These are phyloP conservation scores for Dioscorea dumetorum DNA, from an alignment of 106 monocot genomes.

Conservation along the genomic window DNA sequence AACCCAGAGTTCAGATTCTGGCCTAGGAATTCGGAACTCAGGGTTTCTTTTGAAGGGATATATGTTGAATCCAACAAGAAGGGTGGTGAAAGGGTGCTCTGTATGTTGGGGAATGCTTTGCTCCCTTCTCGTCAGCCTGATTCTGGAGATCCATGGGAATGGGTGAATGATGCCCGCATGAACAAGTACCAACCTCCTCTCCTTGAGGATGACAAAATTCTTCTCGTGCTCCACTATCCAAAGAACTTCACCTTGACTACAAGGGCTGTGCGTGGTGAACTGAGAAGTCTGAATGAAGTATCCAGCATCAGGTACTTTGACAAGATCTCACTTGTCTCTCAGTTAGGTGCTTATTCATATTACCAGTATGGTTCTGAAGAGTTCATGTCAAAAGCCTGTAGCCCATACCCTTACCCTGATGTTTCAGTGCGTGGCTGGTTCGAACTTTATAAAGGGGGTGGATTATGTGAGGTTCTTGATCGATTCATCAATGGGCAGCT, in stretches of 20 bases:
- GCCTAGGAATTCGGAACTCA: slow-evolving; percentile 39
- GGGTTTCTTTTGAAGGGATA: slow-evolving; percentile 47
- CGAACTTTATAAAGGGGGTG: slow-evolving; percentile 34
- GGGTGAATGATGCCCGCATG: slow-evolving; percentile 14
- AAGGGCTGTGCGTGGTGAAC: slow-evolving; percentile 39
- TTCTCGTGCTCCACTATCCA: slow-evolving; percentile 42
- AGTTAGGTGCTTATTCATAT: slow-evolving; percentile 40
- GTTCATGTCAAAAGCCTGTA: slow-evolving; percentile 40
- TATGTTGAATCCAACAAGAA: slow-evolving; percentile 38
- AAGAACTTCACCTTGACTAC: slow-evolving; percentile 38
- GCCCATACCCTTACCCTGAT: slow-evolving; percentile 41
- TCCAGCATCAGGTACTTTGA: slow-evolving; percentile 41
- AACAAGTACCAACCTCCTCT: slow-evolving; percentile 8
- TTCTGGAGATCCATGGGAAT: slow-evolving; percentile 22
- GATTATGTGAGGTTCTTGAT: slow-evolving; percentile 46
- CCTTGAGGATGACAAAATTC: slow-evolving; percentile 35
- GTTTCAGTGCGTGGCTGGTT: slow-evolving; percentile 10
- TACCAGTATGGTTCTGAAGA: slow-evolving; percentile 48
- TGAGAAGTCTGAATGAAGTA: slow-evolving; percentile 35
- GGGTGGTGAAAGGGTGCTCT: slow-evolving; percentile 48
- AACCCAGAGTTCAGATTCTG: slow-evolving; percentile 30
- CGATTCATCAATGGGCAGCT: slow-evolving; percentile 21
- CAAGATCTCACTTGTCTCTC: slow-evolving; percentile 33
- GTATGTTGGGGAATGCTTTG: slow-evolving; percentile 44
- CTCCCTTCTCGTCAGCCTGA: slow-evolving; percentile 31